Base-by-base conservation (phyloP, 108 stramenopile species). In the Cyclotella baltica region DNA sequence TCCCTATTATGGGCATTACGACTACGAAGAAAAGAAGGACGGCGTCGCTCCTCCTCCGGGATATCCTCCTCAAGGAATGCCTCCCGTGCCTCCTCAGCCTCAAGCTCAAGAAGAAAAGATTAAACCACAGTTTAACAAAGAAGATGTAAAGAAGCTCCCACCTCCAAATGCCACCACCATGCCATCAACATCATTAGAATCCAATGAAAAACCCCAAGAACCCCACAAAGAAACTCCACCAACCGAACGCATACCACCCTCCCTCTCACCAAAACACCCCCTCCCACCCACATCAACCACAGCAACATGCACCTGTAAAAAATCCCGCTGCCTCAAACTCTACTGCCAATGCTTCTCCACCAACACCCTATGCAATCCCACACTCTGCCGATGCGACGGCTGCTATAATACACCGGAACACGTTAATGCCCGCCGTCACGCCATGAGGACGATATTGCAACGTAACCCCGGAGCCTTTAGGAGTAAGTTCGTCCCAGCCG, bases 261-360 rank as follows among this genome's bases (percentile, higher is more conserved):
- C 35, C n/a, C 37, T 8, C 35, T 37, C 63, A 64, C 22, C 38
- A 40, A 3, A 28, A n/a, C 43, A 47, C 40, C 25, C 6, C 43
- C 64, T 10, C n/a, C 29, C 38, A 43, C 4, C 67, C 1, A 25
- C 50, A 31, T n/a, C 31, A n/a, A 15, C 75, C 16, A 51, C 72
- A 52, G 83, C 85, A 72, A 75, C 89, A 52, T 99, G 98, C 84
- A 98, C 98, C 31, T 99, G 98, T 83, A 97, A 98, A 78, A 95
- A 96, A 81, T 96, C 97, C 16, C 87, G 90, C 68, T 99, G 98
- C 75, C 89, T 99, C 48, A 99, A 99, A 85, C 82, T 98, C 29
- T 99, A 99, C 83, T 99, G 98, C 81, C 96, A 98, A 75, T 99
- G 98, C 72, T 99, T 99, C 73, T 92, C 96, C 19, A 76, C 83